Percentiles rank a stretch among this genome's conserved stretches.
These are phyloP conservation scores for Tolypocladium cylindrosporum DNA, from an alignment of 2,329 filamentous ascomycete species.

Conservation along the genomic window DNA sequence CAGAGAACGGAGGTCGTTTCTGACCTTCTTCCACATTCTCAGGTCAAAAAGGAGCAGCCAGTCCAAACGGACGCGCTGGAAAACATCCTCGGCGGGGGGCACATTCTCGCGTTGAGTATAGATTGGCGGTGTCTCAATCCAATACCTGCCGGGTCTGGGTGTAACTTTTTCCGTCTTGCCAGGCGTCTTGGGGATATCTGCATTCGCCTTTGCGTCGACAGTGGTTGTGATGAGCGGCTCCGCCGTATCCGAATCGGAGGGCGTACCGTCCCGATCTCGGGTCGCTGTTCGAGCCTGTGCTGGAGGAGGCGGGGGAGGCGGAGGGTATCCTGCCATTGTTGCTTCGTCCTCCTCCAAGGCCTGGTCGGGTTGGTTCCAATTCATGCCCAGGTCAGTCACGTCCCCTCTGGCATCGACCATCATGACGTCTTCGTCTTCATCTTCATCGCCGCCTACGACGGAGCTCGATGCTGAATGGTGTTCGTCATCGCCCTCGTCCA, in stretches of 20 bases:
- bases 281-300: constrained; percentile 31
- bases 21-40: constrained; percentile 90
- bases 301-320: constrained; percentile 54
- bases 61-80: constrained; percentile 80
- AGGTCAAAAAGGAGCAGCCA: constrained; percentile 93
- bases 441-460: constrained; percentile 29
- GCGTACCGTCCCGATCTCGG: constrained; percentile 52
- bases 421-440: constrained; percentile 47
- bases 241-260: constrained; percentile 60
- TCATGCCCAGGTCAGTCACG: constrained; percentile 34
- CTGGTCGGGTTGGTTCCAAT: constrained; percentile 48
- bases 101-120: constrained; percentile 54
- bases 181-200: constrained; percentile 77
- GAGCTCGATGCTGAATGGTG: constrained; percentile 23
- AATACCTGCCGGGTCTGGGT: constrained; percentile 67
- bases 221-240: constrained; percentile 55
- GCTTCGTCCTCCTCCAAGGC: constrained; percentile 68
- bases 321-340: constrained; percentile 64
- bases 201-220: constrained; percentile 52
- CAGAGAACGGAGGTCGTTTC: constrained; percentile 80
- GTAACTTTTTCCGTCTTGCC: constrained; percentile 38
- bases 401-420: constrained; percentile 43
- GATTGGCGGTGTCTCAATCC: constrained; percentile 69
- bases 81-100: constrained; percentile 74
- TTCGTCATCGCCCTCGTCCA: constrained; percentile 29